Conservation (phyloP, 352 stramenopile species). For the Globisporangium uncinulatum region DNA sequence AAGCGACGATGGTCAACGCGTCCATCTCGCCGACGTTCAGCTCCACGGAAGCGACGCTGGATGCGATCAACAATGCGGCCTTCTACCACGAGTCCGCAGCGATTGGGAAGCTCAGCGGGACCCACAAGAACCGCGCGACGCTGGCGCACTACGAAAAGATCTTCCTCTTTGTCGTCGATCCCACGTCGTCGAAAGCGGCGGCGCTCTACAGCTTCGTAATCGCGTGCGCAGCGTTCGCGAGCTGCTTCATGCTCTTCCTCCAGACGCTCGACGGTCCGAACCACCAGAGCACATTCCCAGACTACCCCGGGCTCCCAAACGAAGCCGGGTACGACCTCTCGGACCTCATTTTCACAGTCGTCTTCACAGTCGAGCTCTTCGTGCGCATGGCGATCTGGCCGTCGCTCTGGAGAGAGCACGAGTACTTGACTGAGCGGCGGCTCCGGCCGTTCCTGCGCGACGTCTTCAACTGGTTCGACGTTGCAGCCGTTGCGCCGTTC, state of each 20-base stretch:
- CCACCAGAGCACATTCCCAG: conserved; percentile 48
- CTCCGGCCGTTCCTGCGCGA: conserved; percentile 64
- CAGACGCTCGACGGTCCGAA: conserved; percentile 75
- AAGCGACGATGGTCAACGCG: conserved; percentile 16
- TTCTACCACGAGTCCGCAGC: conserved; percentile 47
- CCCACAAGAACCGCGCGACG: conserved; percentile 25
- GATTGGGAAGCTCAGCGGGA: conserved; percentile 19
- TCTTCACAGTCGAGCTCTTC: conserved; percentile 69
- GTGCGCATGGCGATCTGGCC: conserved; percentile 69
- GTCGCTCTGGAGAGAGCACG: conserved; percentile 62
- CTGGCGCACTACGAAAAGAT: conserved; percentile 53
- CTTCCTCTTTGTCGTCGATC: conserved; percentile 72
- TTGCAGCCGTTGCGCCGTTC: conserved; percentile 64
- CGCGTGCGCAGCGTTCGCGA: conserved; percentile 52
- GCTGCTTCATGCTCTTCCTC: conserved; percentile 70
- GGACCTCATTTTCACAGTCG: conserved; percentile 62
- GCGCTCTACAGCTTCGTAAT: conserved; percentile 76
- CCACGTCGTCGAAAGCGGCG: conserved; percentile 51
- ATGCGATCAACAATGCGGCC: conserved; percentile 39
- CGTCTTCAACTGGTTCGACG: conserved; percentile 82
- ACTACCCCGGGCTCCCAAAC: conserved; percentile 53
- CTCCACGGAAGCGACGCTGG: conserved; percentile 38
- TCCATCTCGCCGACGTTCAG: conserved; percentile 64
- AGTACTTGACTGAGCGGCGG: conserved; percentile 59
- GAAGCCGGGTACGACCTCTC: conserved; percentile 49